These are phyloP conservation scores for Paraphoma chrysanthemicola DNA, from an alignment of 2,329 filamentous ascomycete species.

Conservation along the genomic window DNA sequence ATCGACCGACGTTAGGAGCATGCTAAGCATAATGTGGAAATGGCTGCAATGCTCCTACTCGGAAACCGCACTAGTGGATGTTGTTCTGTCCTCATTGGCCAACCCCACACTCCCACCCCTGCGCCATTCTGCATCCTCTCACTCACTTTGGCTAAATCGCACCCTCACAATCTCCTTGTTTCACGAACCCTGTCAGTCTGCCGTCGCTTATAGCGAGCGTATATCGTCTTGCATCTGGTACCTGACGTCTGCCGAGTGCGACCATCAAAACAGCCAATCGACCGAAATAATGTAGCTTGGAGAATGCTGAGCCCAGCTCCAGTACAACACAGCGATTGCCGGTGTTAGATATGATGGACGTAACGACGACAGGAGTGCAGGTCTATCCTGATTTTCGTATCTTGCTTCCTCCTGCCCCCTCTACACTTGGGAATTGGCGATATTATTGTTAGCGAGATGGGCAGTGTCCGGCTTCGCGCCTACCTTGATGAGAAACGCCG, in stretches of 20 bases:
- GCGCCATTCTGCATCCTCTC: constrained; percentile 1
- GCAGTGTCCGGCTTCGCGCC: too few species aligned
- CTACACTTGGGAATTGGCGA: too few species aligned
- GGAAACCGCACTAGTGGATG: neutral
- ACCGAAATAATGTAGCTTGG: too few species aligned
- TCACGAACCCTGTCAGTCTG: neutral
- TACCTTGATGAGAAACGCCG: neutral
- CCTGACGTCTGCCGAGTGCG: neutral
- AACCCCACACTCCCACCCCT: constrained; percentile 9
- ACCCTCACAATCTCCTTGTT: constrained; percentile 8
- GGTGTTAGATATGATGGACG: too few species aligned
- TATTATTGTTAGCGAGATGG: too few species aligned
- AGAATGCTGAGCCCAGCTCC: too few species aligned
- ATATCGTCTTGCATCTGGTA: neutral
- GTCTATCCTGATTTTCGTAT: too few species aligned
- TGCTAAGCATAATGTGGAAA: neutral
- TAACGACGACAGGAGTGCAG: too few species aligned
- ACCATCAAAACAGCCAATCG: too few species aligned
- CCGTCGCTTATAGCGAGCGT: neutral
- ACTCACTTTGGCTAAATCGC: constrained; percentile 9
- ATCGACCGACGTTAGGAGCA: neutral
- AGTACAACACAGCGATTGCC: too few species aligned
- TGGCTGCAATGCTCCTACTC: neutral
- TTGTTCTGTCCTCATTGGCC: constrained; percentile 4
- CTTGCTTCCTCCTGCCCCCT: too few species aligned